phyloP scores from a whole-genome alignment of 768 basidiomycete species.

The Xerocomellus chrysenteron region DNA sequence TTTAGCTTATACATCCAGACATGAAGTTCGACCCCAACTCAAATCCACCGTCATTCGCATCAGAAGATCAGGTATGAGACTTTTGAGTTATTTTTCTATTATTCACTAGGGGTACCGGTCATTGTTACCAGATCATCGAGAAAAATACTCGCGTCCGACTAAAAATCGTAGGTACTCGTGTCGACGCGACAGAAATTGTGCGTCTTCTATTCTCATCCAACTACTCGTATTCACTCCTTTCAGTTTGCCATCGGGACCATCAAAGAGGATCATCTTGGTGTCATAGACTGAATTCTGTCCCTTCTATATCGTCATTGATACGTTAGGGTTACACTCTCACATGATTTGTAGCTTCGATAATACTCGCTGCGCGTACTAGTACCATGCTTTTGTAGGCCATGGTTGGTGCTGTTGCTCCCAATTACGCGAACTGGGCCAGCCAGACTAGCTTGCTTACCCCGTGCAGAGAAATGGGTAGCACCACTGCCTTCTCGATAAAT shows the following conservation, averaged over 20 bases:
- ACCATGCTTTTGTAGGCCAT: neutral
- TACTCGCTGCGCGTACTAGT: neutral
- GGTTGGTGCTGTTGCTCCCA: neutral
- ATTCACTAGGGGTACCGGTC: neutral
- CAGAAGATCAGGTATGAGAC: conserved; percentile 74
- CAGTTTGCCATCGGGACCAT: conserved; percentile 98
- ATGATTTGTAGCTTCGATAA: conserved; percentile 5
- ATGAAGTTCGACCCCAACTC: conserved; percentile 95
- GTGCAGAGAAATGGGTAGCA: neutral
- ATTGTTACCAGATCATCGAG: conserved; percentile 69
- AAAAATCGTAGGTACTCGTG: conserved; percentile 97
- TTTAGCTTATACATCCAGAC: conserved; percentile 90
- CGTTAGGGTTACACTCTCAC: neutral
- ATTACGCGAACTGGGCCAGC: neutral
- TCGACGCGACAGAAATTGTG: conserved; percentile 97
- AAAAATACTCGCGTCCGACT: conserved; percentile 90
- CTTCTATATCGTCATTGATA: neutral
- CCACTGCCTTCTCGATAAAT: neutral
- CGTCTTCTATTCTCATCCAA: conserved; percentile 30
- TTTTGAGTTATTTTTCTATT: neutral
- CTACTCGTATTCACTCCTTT: neutral
- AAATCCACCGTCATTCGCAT: conserved; percentile 94
- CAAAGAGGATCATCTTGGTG: conserved; percentile 96
- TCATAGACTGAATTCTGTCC: conserved; percentile 60
- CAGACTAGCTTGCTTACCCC: neutral